Evolutionary conservation across 208 protist genomes (phyloP), one percentile per base, ranked within the genome.

Genomic region (Trypanosoma melophagium): DNA sequence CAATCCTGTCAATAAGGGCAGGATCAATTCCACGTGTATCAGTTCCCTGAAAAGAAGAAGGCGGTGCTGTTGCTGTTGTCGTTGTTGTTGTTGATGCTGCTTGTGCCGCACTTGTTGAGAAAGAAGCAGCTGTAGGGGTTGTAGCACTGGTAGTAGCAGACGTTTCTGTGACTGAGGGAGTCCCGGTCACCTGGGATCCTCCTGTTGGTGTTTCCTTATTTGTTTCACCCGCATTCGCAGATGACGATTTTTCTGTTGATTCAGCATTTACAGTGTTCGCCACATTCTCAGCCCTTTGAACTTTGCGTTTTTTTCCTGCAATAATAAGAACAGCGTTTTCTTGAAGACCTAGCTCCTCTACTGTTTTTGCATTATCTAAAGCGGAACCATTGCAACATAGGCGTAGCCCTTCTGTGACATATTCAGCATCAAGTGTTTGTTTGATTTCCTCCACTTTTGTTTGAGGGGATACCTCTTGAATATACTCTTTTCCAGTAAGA

Each of bases 311-410:
- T 31, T 83, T 89, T 3, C 90, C 90, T 0, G 84, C 81, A 41
- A 94, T 72, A 16, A 96, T 75, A 25, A 96, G 41, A 14, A 81
- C 80, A 28, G 77, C 77, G 19, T 76, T 77, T 42, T 93, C 90
- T 54, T 66, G 53, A 12, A 92, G 31, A 14, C 72, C 69, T 1
- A 81, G 42, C 0, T 89, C 77, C 25, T 64, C 53, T 42, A 96
- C 60, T 22, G 86, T 90, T 52, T 81, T 85, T 50, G 21, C 22
- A 56, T 93, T 77, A 28, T 87, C 82, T 7, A 91, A 53, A 24
- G 94, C 69, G 14, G 57, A 47, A n/a, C 87, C 87, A 31, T 96
- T 91, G 63, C 80, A 89, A 65, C 85, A 92, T 38, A 96, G 66
- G 21, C 76, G 77, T 61, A 96, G 61, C 65, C 76, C 81, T 51